Conservation (phyloP, 148 eudicot genomes). For the Fagopyrum esculentum region DNA sequence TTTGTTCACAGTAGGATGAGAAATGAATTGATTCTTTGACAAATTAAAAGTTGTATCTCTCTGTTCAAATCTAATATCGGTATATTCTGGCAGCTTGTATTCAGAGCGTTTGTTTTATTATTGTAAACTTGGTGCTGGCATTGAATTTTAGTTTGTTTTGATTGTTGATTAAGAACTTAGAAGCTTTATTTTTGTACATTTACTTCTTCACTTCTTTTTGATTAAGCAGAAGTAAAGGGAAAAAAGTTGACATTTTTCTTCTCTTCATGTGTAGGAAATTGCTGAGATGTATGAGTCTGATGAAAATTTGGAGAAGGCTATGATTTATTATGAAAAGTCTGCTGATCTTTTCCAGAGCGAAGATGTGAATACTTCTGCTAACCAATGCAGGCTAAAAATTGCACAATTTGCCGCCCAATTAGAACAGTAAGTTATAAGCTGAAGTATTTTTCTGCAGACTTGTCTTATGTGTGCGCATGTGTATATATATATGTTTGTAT, state of each 20-base stretch:
- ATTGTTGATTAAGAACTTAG: not conserved
- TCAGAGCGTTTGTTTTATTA: not conserved
- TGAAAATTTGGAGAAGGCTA: constrained; percentile 38
- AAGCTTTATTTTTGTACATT: not conserved
- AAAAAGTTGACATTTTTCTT: not conserved
- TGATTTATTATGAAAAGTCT: constrained; percentile 33
- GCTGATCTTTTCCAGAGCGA: constrained; percentile 47
- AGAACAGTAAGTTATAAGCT: constrained; percentile 30
- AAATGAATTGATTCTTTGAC: not conserved
- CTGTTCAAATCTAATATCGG: too few species aligned
- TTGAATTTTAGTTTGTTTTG: not conserved
- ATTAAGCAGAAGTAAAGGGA: not conserved
- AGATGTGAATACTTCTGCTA: constrained; percentile 40
- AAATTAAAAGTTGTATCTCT: too few species aligned
- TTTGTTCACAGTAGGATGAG: not conserved
- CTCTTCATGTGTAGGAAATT: constrained; percentile 29
- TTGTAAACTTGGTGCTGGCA: not conserved
- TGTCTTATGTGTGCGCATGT: not conserved
- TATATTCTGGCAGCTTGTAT: too few species aligned
- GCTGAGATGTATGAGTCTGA: constrained; percentile 40
- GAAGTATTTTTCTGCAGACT: not conserved
- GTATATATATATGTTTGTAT: too few species aligned
- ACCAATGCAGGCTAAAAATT: constrained; percentile 46
- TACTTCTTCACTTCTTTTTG: not conserved
- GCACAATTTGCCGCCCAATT: constrained; percentile 45